Base-by-base conservation (phyloP, 805 yeast genomes). In the Metschnikowia gelsemii region DNA sequence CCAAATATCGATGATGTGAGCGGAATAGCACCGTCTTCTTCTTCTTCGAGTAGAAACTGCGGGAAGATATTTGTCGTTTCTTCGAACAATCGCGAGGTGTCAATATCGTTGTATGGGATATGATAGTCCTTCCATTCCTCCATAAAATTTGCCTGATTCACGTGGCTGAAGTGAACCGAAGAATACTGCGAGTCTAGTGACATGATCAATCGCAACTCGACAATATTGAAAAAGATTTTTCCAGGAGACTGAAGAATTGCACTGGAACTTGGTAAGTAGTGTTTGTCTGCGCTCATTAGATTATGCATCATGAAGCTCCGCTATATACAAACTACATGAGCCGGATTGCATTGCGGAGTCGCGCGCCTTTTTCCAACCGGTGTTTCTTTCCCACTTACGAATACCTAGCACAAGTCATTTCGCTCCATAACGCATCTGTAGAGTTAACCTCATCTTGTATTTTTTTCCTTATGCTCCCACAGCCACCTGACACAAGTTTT, bases 41-140 rank as follows among this genome's bases (percentile, higher is more conserved):
- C 62, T 26, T 66, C 71, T 13, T 69, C 73, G 1, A 64, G 51
- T 8, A 66, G 52, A 21, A 59, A 52, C 33, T 58, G 64, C 5
- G 74, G 73, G 49, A 67, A 68, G 12, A 68, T 43, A 24, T 41
- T 54, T 3, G 64, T 44, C 3, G 73, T 66, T 4, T 67, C 68
- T 22, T 70, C 73, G 22, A 64, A 45, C 14, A 70, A 54, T 8
- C 59, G 46, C 13, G 58, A 60, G 18, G 74, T 68, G 40, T 70
- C 74, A 14, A 70, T 67, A 32, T 66, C 73, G 41, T 70, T 71
- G 41, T 57, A 69, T 1, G 72, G 66, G 21, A 70, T 59, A 2
- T 65, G 59, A 16, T 66, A 70, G 33, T 67, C 68, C 9, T 51
- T 51, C 75, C 75, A 70, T 23, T 60, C 59, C 42, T 70, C 74